Percentiles rank a stretch among this genome's conserved stretches.
Evolutionary conservation across 176 grass and related monocot genomes (phyloP).

Genomic region (Oryza punctata): DNA sequence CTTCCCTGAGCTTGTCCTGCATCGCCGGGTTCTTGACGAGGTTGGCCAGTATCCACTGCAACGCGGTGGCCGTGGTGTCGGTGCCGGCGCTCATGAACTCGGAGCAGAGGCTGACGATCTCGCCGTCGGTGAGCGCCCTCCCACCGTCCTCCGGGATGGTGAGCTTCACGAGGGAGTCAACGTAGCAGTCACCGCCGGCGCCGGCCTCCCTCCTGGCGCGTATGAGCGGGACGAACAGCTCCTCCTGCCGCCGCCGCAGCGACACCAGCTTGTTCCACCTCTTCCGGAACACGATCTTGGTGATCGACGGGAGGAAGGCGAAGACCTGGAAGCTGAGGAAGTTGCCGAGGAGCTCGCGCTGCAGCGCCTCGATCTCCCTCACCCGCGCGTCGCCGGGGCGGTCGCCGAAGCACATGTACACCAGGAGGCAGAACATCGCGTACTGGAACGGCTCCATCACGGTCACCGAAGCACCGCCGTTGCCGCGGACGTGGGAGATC

Average conservation of each 20-base stretch:
- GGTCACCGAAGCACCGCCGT: conserved; percentile 4
- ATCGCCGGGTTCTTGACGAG: conserved; percentile 45
- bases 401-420: conserved; percentile 79
- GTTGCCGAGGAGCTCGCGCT: conserved; percentile 28
- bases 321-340: conserved; percentile 62
- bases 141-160: conserved; percentile 39
- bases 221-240: conserved; percentile 56
- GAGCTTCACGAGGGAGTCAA: conserved; percentile 33
- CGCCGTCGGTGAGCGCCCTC: conserved; percentile 32
- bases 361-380: conserved; percentile 42
- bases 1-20: conserved; percentile 30
- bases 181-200: conserved; percentile 41
- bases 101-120: conserved; percentile 58
- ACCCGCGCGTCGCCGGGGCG: conserved; percentile 29
- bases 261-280: conserved; percentile 51
- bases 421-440: conserved; percentile 71
- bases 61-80: conserved; percentile 50
- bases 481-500: conserved; percentile 20
- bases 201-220: conserved; percentile 28
- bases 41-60: conserved; percentile 60
- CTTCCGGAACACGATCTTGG: conserved; percentile 57
- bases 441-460: conserved; percentile 68
- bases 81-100: conserved; percentile 58
- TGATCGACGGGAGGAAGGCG: conserved; percentile 39
- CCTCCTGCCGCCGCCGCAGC: conserved; percentile 52